phyloP scores from a whole-genome alignment of 2,329 filamentous ascomycete genomes.

The Paradendryphiella salina region DNA sequence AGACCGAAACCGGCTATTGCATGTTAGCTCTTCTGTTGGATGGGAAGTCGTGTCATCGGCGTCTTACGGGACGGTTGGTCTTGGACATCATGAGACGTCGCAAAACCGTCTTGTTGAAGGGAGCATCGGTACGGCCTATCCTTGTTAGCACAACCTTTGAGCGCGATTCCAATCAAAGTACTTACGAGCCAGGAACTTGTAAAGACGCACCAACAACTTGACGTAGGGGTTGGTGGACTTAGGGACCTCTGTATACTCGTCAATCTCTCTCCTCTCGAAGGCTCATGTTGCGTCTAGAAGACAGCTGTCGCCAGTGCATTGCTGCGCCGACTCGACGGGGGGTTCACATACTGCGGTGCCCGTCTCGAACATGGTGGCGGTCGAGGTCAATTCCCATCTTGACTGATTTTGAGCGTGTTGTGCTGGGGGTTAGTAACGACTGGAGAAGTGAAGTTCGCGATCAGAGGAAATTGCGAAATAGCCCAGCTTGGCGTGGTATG shows the following conservation, averaged over 20 bases:
- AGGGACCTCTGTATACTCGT: conserved; percentile 48
- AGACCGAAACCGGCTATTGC: conserved; percentile 74
- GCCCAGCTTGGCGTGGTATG: conserved; percentile 17
- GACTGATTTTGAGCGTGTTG: conserved; percentile 41
- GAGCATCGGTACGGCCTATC: conserved; percentile 87
- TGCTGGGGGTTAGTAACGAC: conserved; percentile 41
- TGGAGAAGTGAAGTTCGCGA: conserved; percentile 16
- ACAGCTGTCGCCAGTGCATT: conserved; percentile 47
- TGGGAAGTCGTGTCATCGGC: conserved; percentile 1
- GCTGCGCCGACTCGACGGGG: conserved; percentile 47
- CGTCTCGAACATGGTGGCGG: conserved; percentile 65
- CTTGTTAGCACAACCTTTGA: conserved; percentile 31
- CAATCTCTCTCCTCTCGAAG: conserved; percentile 40
- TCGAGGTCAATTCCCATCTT: conserved; percentile 53
- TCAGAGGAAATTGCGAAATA: conserved; percentile 23
- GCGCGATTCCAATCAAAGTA: conserved; percentile 36
- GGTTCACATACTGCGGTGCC: conserved; percentile 65
- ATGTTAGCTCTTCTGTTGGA: conserved; percentile 21
- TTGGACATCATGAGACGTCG: conserved; percentile 98
- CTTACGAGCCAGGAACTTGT: conserved; percentile 95
- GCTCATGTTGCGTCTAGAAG: conserved; percentile 47
- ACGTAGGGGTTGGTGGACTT: conserved; percentile 99
- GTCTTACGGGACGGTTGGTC: conserved; percentile 74
- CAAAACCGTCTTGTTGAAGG: conserved; percentile 99
- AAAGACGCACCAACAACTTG: conserved; percentile 96